A percentile compares a stretch with the other conserved stretches of the same genome.
Evolutionary conservation across 176 grass and related monocot species (phyloP).

Genomic region (Triticum aestivum): DNA sequence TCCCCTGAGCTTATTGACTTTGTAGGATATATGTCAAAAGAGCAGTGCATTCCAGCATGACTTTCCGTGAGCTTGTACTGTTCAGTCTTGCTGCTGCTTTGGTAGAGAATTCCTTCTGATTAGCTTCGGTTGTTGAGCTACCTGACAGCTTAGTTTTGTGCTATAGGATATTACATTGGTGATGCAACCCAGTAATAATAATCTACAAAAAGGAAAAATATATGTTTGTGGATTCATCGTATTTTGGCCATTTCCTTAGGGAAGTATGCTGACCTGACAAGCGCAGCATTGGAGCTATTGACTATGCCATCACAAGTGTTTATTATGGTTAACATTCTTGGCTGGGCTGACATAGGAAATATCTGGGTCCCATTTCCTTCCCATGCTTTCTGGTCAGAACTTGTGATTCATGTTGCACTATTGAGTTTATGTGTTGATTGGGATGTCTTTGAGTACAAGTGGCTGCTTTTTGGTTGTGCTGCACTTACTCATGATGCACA

Average conservation of each 20-base stretch:
- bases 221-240: conserved; percentile 28
- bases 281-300: conserved; percentile 22
- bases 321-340: conserved; percentile 13
- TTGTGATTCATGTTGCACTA: conserved; percentile 5
- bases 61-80: neutral
- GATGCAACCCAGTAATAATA: conserved; percentile 30
- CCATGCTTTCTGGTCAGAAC: conserved; percentile 7
- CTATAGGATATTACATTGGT: conserved; percentile 26
- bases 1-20: conserved; percentile 26
- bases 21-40: conserved; percentile 28
- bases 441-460: conserved; percentile 22
- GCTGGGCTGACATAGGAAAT: conserved; percentile 37
- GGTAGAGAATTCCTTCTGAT: conserved; percentile 18
- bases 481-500: neutral
- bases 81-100: conserved; percentile 15
- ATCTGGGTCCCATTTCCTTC: conserved; percentile 15
- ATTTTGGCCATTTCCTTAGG: conserved; percentile 19
- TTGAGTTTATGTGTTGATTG: conserved; percentile 22
- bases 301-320: conserved; percentile 17
- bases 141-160: conserved; percentile 25
- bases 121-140: conserved; percentile 17
- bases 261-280: conserved; percentile 34
- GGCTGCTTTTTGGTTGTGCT: conserved; percentile 25
- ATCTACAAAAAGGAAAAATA: conserved; percentile 13
- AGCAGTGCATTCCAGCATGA: conserved; percentile 21